A percentile compares a stretch with the other conserved stretches of the same genome.
Evolutionary conservation across 1,284 basidiomycete genomes (phyloP).

Genomic region (Agroathelia rolfsii): DNA sequence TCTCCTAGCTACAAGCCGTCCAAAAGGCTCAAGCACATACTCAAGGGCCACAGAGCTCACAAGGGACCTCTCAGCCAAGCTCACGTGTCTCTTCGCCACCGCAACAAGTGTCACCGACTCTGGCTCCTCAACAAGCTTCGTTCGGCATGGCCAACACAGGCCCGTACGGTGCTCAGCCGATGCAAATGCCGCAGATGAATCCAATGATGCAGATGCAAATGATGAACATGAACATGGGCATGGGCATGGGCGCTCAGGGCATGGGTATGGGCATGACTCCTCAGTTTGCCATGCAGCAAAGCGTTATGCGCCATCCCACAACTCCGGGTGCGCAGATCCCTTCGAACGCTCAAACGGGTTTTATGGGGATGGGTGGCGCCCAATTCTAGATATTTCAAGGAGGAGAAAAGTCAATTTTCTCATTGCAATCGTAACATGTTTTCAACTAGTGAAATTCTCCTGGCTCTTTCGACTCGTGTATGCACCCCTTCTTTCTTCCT

Average conservation of each 20-base stretch:
- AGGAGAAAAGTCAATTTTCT: too few relatives aligned
- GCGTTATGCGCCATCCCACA: slow-evolving; percentile 69
- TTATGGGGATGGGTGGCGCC: slow-evolving; percentile 41
- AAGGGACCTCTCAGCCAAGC: slow-evolving; percentile 17
- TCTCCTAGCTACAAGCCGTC: slow-evolving; percentile 64
- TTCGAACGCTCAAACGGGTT: slow-evolving; percentile 39
- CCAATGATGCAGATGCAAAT: slow-evolving; percentile 66
- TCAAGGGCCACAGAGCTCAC: too few relatives aligned
- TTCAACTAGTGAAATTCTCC: too few relatives aligned
- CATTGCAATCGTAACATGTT: too few relatives aligned
- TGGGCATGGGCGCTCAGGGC: too few relatives aligned
- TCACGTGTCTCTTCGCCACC: slow-evolving; percentile 26
- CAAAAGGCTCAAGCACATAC: slow-evolving; percentile 59
- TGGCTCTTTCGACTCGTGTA: not conserved
- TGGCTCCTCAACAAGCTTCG: slow-evolving; percentile 27
- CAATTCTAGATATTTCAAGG: slow-evolving; percentile 20
- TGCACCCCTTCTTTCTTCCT: slow-evolving; percentile 3
- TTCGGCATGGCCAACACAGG: slow-evolving; percentile 44
- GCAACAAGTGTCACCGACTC: slow-evolving; percentile 27
- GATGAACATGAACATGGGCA: slow-evolving; percentile 30
- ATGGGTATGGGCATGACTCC: slow-evolving; percentile 24
- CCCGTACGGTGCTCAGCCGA: slow-evolving; percentile 28
- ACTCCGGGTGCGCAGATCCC: slow-evolving; percentile 50
- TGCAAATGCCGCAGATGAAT: slow-evolving; percentile 48
- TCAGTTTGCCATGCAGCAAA: slow-evolving; percentile 66